Base-by-base conservation (phyloP, 2,329 filamentous ascomycete species). In the Epichloe gansuensis region DNA sequence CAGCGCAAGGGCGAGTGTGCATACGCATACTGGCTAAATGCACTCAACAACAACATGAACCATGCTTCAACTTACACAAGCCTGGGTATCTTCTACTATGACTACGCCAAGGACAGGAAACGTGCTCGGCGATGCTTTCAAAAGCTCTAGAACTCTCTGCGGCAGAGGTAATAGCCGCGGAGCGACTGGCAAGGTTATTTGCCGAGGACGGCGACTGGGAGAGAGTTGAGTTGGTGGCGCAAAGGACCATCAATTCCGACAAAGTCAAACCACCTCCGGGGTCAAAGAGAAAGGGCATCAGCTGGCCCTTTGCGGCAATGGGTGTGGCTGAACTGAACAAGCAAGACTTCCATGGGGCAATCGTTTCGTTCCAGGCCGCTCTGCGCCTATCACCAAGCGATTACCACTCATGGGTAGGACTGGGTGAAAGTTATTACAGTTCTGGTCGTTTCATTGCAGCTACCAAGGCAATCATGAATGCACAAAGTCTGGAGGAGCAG, bases 341-440 rank as follows among this genome's bases (percentile, higher is more conserved):
- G 65, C 89, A 94, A 64, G 89, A 95, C 55, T 97, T 91, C 61
- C 75, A 83, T 59, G 86, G 88, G 64, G 90, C 90, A 38, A 90
- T 97, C 51, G 83, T 91, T 8, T 95, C 89, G 0, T 98, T 97
- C 66, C 87, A 97, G 62, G 82, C 88, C 2, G 91, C 93, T 11
- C 74, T 98, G 37, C 79, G 91, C 51, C 87, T 95, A 47, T 81
- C 83, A 2, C 89, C 91, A 0, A 75, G 84, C 43, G 89, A 97
- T 67, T 97, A 97, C 63, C 86, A 98, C 69, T 95, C 88, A 0
- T 98, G 91, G 82, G 87, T 98, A 25, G 93, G 93, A 1, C 76
- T 98, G 1, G 93, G 91, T n/a, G 93, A 98, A 70, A 95, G 90
- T 63, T 98, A 98, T 63, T 86, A 96, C 65, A 93, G 88, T 60